A percentile compares a stretch with the other conserved stretches of the same genome.
These are phyloP conservation scores for Candida pseudoglaebosa DNA, from an alignment of 805 yeast species.

Conservation along the genomic window DNA sequence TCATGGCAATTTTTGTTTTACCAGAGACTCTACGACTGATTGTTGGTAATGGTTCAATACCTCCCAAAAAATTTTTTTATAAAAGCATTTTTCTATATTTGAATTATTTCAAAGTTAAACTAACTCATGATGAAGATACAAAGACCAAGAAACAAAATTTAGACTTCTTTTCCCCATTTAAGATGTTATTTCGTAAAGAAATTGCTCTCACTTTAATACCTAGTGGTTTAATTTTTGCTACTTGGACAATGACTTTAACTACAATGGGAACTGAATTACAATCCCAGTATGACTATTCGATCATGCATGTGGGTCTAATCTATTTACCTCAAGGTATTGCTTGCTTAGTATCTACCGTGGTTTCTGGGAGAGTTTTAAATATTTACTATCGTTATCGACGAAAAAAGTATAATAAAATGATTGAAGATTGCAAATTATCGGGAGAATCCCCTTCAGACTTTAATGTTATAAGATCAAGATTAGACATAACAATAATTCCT, in stretches of 20 bases:
- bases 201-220: slow-evolving; percentile 51
- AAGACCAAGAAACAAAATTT: slow-evolving; percentile 12
- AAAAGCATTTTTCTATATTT: slow-evolving; percentile 43
- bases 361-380: slow-evolving; percentile 56
- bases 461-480: slow-evolving; percentile 53
- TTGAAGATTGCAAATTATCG: slow-evolving; percentile 12
- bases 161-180: slow-evolving; percentile 35
- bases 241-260: slow-evolving; percentile 69
- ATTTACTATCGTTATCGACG: slow-evolving; percentile 39
- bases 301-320: slow-evolving; percentile 62
- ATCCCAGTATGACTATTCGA: slow-evolving; percentile 44
- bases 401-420: slow-evolving; percentile 19
- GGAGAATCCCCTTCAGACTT: slow-evolving; percentile 37
- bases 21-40: slow-evolving; percentile 75
- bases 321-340: slow-evolving; percentile 74
- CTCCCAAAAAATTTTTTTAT: slow-evolving; percentile 43
- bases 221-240: slow-evolving; percentile 58
- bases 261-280: slow-evolving; percentile 56
- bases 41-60: slow-evolving; percentile 71
- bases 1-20: slow-evolving; percentile 27
- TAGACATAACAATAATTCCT: slow-evolving; percentile 32
- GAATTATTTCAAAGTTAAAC: slow-evolving; percentile 21
- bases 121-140: slow-evolving; percentile 26
- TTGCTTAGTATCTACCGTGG: slow-evolving; percentile 56
- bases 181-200: slow-evolving; percentile 40